Percentiles rank a stretch among this genome's conserved stretches.
phyloP scores from a whole-genome alignment of 441 rosid genomes.

The Jatropha podagrica region DNA sequence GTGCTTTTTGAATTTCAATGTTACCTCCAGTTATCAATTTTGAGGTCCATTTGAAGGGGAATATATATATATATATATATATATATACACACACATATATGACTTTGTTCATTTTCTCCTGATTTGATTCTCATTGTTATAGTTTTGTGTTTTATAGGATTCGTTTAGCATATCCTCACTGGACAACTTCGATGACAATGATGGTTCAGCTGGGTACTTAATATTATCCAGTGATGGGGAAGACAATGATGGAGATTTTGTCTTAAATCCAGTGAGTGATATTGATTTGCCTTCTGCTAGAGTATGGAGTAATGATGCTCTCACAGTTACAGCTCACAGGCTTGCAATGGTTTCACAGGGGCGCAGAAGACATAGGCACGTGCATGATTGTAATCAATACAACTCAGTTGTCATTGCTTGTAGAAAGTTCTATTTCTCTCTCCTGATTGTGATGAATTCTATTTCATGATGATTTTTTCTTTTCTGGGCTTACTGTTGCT shows the following conservation, averaged over 20 bases:
- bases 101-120: neutral
- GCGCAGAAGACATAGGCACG: conserved; percentile 63
- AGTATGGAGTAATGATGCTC: conserved; percentile 50
- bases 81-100: neutral
- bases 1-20: neutral
- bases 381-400: neutral
- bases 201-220: conserved; percentile 30
- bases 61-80: no score
- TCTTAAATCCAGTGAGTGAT: conserved; percentile 52
- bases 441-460: neutral
- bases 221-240: conserved; percentile 83
- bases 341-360: conserved; percentile 58
- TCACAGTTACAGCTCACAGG: conserved; percentile 58
- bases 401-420: neutral
- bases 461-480: neutral
- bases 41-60: neutral
- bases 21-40: neutral
- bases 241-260: conserved; percentile 73
- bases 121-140: neutral
- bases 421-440: neutral
- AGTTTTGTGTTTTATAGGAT: conserved; percentile 38
- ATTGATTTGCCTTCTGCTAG: conserved; percentile 50
- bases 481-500: neutral
- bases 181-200: conserved; percentile 53
- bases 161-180: conserved; percentile 41